Evolutionary conservation across 805 yeast species (phyloP), one percentile per base, ranked within the genome.

Genomic region (Debaryomyces maramus): DNA sequence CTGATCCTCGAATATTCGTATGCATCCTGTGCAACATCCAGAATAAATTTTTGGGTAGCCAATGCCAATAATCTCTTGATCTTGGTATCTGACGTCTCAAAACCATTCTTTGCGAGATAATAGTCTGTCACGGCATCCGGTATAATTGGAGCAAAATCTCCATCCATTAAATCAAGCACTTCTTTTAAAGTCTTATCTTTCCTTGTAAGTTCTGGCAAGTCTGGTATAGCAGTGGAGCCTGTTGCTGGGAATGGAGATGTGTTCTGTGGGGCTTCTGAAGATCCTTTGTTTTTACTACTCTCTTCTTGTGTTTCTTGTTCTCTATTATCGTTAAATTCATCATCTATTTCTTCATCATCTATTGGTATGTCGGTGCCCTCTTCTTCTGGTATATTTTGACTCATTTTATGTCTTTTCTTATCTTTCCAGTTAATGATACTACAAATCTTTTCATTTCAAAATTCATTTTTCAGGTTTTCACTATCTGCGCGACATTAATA

Each of bases 111-210:
- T 17, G 88, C 79, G 38, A 91, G 65, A 54, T 91, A 93, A 59
- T 89, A 93, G 56, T 91, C 97, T 0, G 96, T 86, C 8, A 93
- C 97, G 0, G 95, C 90, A 58, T 93, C 98, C 0, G 99, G 99
- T 29, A 93, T 93, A 23, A 91, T 83, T 2, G 99, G 99, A 3
- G 96, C 88, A 58, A 83, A 88, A 43, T 89, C 97, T 3, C 65
- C 72, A 48, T 88, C 96, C 91, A 93, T 84, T 72, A 89, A 71
- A 23, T 83, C 85, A 20, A 93, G 70, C 24, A 93, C 82, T 51
- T 93, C 98, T 51, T 83, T 80, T 38, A 93, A 67, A 0, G 93
- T 82, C 53, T 85, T 86, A 55, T 88, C 96, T 51, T 85, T 84
- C 49, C 88, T 72, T 1, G 88, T 77, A 36, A 84, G 69, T 40